Evolutionary conservation across 805 yeast species (phyloP).

Genomic region (Trichomonascus vanleenenianus): DNA sequence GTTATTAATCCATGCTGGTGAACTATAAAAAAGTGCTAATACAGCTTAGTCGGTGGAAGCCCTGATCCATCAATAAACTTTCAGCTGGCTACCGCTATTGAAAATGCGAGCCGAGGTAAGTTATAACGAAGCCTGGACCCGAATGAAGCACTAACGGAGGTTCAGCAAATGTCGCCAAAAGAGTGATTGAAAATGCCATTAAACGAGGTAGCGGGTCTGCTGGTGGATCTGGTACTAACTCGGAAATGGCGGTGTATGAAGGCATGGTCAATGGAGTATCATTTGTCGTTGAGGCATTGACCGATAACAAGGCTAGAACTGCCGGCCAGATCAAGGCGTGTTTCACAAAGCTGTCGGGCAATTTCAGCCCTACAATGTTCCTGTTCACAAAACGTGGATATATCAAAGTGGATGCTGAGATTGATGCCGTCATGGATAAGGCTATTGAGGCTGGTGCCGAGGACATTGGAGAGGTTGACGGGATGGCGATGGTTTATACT

Average conservation of each 20-base stretch:
- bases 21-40: too few species aligned
- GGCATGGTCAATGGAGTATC: conserved; percentile 90
- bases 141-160: conserved; percentile 34
- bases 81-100: conserved; percentile 62
- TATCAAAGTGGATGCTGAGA: conserved; percentile 32
- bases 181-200: conserved; percentile 79
- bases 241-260: conserved; percentile 64
- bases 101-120: conserved; percentile 43
- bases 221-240: conserved; percentile 33
- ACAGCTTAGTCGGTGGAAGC: conserved; percentile 42
- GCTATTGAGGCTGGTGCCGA: conserved; percentile 73
- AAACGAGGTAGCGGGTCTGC: conserved; percentile 70
- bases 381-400: conserved; percentile 75
- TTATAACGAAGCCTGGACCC: too few species aligned
- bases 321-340: conserved; percentile 67
- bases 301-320: conserved; percentile 83
- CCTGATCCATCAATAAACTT: conserved; percentile 54
- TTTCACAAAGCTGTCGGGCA: conserved; percentile 55
- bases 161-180: conserved; percentile 64
- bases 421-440: conserved; percentile 75
- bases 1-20: too few species aligned
- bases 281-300: conserved; percentile 72
- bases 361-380: conserved; percentile 70
- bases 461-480: conserved; percentile 38
- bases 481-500: conserved; percentile 45